Percentiles rank a stretch among this genome's conserved stretches.
Evolutionary conservation across 1,284 basidiomycete genomes (phyloP).

Genomic region (Apiotrichum sp.): DNA sequence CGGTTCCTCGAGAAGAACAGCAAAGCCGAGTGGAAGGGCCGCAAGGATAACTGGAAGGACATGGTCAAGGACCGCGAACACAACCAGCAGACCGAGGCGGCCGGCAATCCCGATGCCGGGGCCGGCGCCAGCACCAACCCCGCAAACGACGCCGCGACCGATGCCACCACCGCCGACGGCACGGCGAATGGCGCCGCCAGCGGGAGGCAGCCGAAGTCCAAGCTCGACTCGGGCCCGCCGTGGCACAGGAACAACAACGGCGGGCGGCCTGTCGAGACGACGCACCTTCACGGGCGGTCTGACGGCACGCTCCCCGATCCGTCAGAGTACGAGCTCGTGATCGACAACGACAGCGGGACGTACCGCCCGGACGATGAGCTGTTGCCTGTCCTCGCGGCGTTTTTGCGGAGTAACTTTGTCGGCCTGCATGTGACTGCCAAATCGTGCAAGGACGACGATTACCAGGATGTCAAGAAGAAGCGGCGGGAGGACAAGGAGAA

Average conservation of each 20-base stretch:
- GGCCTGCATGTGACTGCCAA: constrained; percentile 57
- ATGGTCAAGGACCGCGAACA: no score
- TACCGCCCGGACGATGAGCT: constrained; percentile 51
- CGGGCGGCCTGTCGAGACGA: constrained; percentile 2
- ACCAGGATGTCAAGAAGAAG: constrained; percentile 37
- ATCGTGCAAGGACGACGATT: constrained; percentile 56
- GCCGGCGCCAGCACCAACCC: no score
- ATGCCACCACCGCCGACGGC: no score
- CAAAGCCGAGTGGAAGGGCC: no score
- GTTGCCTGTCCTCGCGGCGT: constrained; percentile 47
- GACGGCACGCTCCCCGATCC: constrained; percentile 29
- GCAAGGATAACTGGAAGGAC: no score
- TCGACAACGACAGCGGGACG: constrained; percentile 54
- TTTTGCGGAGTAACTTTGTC: constrained; percentile 60
- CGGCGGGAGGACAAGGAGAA: constrained; percentile 14
- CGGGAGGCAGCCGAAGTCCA: no score
- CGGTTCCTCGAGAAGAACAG: no score
- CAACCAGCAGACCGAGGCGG: no score
- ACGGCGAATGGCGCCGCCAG: no score
- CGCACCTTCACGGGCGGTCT: constrained; percentile 5
- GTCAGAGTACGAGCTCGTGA: constrained; percentile 50
- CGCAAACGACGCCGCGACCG: no score
- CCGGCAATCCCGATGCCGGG: no score
- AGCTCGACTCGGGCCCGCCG: no score
- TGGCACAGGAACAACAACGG: not conserved